These are phyloP conservation scores for Achlya hypogyna DNA, from an alignment of 352 stramenopile genomes.

Conservation along the genomic window DNA sequence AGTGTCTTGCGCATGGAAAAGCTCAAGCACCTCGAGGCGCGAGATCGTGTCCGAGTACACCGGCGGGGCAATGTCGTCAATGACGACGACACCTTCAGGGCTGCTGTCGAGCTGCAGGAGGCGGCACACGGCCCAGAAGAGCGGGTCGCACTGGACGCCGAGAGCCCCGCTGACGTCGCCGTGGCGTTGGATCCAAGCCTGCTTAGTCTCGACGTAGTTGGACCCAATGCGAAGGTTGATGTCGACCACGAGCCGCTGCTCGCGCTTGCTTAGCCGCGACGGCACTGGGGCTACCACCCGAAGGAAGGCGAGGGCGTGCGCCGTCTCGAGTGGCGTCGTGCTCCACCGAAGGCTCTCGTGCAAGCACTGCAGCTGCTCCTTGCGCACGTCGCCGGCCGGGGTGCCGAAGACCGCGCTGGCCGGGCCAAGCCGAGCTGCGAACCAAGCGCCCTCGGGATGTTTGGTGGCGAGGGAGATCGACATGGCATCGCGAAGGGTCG, in stretches of 20 bases:
- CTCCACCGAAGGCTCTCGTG: not conserved
- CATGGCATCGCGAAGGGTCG: not conserved
- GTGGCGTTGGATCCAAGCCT: not conserved
- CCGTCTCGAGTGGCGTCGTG: not conserved
- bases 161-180: not conserved
- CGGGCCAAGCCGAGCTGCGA: not conserved
- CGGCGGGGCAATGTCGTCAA: not conserved
- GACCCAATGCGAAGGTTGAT: not conserved
- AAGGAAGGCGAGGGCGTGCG: conserved; percentile 6
- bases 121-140: not conserved
- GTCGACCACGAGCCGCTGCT: not conserved
- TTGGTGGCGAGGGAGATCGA: not conserved
- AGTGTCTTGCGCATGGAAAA: not conserved
- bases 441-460: not conserved
- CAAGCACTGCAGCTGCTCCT: not conserved
- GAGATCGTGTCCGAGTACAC: not conserved
- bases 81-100: not conserved
- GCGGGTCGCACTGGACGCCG: not conserved
- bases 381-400: not conserved
- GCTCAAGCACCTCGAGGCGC: not conserved
- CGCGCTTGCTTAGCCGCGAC: not conserved
- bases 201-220: not conserved
- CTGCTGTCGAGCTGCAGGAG: not conserved
- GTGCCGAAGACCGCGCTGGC: not conserved
- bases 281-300: not conserved